Evolutionary conservation across 2,329 filamentous ascomycete species (phyloP), one percentile per base, ranked within the genome.

Genomic region (Trichoderma atrobrunneum): DNA sequence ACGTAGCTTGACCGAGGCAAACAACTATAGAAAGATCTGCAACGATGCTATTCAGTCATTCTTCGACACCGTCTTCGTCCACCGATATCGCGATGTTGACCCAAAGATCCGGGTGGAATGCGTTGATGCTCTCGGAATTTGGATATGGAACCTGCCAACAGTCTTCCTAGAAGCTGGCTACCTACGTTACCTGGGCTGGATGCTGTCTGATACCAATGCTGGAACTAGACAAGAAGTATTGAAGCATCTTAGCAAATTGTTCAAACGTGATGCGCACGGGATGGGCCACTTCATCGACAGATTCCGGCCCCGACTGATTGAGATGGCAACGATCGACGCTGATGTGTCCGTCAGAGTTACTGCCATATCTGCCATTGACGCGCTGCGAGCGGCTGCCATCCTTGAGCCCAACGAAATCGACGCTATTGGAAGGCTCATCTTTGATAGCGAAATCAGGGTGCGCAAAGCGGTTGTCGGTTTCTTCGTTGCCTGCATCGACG

Each of bases 1-100:
- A 78, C 86, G 88, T 56, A 92, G 90, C 70, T 86, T 95, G 51
- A 87, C 91, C 57, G 89, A 94, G 75, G 90, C 91, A 43, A 90
- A 91, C 74, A 84, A 89, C 73, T 91, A 90, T 78, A 87, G 93
- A 39, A 90, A 93, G 72, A 84, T 87, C 14, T 89, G 94, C 68
- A 91, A 93, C 74, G 87, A 88, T 34, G 87, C 91, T 73, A 90
- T 98, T 72, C 91, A 91, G 75, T 94, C 97, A 75, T 93, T 94
- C 77, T 97, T 98, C 78, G 93, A 97, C 76, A 93, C 93, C 2
- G 91, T 98, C 61, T 99, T 97, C 79, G 92, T 98, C 34, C 95
- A 99, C 81, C 91, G 96, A 62, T 99, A 98, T 81, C 93, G 96
- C 73, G 96, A 99, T 79, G 90, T 98, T 34, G 96, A 99, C 78